Evolutionary conservation across 2,329 filamentous ascomycete species (phyloP).

Genomic region (Endoconidiophora polonica): DNA sequence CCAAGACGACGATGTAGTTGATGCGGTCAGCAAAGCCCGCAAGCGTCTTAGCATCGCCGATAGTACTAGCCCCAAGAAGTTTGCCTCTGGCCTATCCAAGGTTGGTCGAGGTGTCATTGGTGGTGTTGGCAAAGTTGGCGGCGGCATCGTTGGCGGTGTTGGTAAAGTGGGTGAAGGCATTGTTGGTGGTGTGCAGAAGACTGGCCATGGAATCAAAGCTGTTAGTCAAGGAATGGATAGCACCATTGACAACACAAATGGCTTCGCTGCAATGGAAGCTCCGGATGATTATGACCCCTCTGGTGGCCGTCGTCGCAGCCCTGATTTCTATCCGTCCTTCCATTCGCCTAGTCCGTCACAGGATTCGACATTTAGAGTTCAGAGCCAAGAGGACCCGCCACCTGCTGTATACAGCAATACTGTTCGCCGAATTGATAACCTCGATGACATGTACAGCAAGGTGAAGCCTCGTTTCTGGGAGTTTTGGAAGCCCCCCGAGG

Average conservation of each 20-base stretch:
- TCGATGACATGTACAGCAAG: slow-evolving; percentile 32
- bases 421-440: slow-evolving; percentile 31
- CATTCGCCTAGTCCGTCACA: slow-evolving; percentile 8
- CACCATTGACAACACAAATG: slow-evolving; percentile 38
- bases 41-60: slow-evolving; percentile 8
- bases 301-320: slow-evolving; percentile 12
- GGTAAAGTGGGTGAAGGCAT: slow-evolving; percentile 21
- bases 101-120: slow-evolving; percentile 9
- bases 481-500: slow-evolving; percentile 47
- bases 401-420: slow-evolving; percentile 27
- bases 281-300: slow-evolving; percentile 12
- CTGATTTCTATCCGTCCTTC: slow-evolving; percentile 14
- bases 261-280: slow-evolving; percentile 26
- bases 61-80: slow-evolving; percentile 22
- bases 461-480: slow-evolving; percentile 38
- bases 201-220: slow-evolving; percentile 30
- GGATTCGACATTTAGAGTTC: slow-evolving; percentile 6
- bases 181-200: slow-evolving; percentile 24
- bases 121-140: slow-evolving; percentile 9
- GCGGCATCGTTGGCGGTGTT: slow-evolving; percentile 8
- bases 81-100: slow-evolving; percentile 18
- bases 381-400: slow-evolving; percentile 3
- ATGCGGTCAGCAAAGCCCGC: slow-evolving; percentile 26
- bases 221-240: slow-evolving; percentile 33
- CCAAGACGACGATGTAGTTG: slow-evolving; percentile 34